These are phyloP conservation scores for Rhodomyrtus psidioides DNA, from an alignment of 441 rosid species.

Conservation along the genomic window DNA sequence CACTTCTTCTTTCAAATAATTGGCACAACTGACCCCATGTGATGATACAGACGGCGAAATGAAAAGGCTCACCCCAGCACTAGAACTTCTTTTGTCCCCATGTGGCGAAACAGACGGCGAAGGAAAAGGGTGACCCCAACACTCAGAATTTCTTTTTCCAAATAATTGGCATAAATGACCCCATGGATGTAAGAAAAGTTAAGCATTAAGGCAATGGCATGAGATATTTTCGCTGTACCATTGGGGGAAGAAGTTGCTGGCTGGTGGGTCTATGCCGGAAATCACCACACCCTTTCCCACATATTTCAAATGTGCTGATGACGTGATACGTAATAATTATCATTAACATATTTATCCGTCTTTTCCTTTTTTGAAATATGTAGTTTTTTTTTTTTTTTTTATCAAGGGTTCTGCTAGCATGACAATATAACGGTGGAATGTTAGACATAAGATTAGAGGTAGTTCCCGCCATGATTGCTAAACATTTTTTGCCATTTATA, in stretches of 20 bases:
- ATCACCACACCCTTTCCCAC: slow-evolving; percentile 8
- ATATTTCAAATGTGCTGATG: slow-evolving; percentile 1
- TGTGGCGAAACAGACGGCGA: slow-evolving; percentile 2
- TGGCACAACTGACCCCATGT: neutral
- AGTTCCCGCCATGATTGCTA: no score
- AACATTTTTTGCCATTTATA: no score
- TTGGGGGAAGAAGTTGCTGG: slow-evolving; percentile 17
- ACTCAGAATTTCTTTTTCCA: slow-evolving; percentile 12
- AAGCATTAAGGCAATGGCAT: slow-evolving; percentile 13
- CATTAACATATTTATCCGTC: neutral
- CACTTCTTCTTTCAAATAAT: neutral
- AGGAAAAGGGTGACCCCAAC: neutral
- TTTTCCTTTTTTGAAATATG: neutral
- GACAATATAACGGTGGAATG: no score
- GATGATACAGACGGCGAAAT: neutral
- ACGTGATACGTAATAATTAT: no score
- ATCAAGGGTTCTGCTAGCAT: no score
- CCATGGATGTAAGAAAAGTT: slow-evolving; percentile 37
- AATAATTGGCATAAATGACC: neutral
- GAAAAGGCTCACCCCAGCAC: neutral
- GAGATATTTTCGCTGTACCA: slow-evolving; percentile 15
- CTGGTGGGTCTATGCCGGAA: slow-evolving; percentile 19
- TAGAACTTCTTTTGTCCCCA: neutral
- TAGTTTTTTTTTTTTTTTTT: no score
- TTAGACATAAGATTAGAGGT: no score